These are phyloP conservation scores for Arctium lappa DNA, from an alignment of 129 eudicot genomes.

Conservation along the genomic window DNA sequence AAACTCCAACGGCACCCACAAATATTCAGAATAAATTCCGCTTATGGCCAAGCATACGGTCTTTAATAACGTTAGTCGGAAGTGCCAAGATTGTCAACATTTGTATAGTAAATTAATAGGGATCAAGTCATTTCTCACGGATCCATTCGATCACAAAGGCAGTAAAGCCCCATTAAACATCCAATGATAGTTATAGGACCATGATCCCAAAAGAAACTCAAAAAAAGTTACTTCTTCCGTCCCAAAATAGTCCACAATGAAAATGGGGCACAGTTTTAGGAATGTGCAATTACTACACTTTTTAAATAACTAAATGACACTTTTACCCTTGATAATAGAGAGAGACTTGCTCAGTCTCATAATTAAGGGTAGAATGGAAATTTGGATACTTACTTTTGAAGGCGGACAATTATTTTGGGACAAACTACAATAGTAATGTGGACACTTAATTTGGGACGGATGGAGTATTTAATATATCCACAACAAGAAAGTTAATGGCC, in stretches of 20 bases:
- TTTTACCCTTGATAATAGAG: no score
- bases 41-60: background rate
- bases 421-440: no score
- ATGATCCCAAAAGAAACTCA: background rate
- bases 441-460: no score
- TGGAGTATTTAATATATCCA: background rate
- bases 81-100: background rate
- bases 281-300: no score
- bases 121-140: background rate
- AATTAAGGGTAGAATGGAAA: no score
- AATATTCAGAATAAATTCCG: background rate
- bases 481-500: slow-evolving; percentile 11
- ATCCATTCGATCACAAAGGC: background rate
- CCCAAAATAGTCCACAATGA: no score
- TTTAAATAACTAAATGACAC: no score
- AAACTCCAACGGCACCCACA: background rate
- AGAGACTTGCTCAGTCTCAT: no score
- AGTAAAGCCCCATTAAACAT: background rate
- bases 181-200: background rate
- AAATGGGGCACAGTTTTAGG: no score
- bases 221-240: background rate
- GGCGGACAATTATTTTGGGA: no score
- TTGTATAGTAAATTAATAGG: background rate
- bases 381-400: no score
- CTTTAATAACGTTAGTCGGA: background rate